Evolutionary conservation across 768 basidiomycete species (phyloP), one percentile per base, ranked within the genome.

Genomic region (Collybia nuda): DNA sequence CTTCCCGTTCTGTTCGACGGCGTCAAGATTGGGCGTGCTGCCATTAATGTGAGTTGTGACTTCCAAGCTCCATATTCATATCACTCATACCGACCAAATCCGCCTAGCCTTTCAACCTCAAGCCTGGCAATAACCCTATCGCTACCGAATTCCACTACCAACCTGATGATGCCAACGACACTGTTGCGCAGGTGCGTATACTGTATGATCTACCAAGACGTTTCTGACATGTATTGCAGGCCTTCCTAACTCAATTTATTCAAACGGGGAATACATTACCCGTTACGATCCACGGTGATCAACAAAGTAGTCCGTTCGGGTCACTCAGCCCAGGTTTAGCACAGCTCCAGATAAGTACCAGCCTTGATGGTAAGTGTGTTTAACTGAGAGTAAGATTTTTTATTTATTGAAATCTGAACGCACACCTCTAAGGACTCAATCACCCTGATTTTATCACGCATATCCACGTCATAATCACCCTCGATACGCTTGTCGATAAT

Each of bases 111-210:
- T 82, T 87, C 52, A 57, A 81, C 53, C 70, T 88, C 38, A 65
- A 73, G 17, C 85, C 86, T 3, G 86, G 85, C 39, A 60, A 70
- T 39, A 85, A 88, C 54, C 60, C 56, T 1, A 59, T 82, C 19
- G 45, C 71, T 0, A 71, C 84, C 2, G 84, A 87, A 58, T 88
- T 90, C 71, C 84, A 77, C 52, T 90, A 90, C 67, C 38, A 75
- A 55, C 86, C 87, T 0, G 72, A 73, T 8, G 63, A 87, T 62
- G 76, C 82, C 8, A 86, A 87, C 55, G 79, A 88, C 58, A 86
- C 86, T 3, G 66, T 72, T 19, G 86, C 87, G 2, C 80, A 81
- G 62, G 76, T 75, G 24, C 22, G 62, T 53, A 15, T 12, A 18
- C 21, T 11, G 26, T 8, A 23, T 15, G 18, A 7, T 15, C 7